Evolutionary conservation across 352 stramenopile species (phyloP), one percentile per base, ranked within the genome.

Genomic region (Globisporangium barbulae): DNA sequence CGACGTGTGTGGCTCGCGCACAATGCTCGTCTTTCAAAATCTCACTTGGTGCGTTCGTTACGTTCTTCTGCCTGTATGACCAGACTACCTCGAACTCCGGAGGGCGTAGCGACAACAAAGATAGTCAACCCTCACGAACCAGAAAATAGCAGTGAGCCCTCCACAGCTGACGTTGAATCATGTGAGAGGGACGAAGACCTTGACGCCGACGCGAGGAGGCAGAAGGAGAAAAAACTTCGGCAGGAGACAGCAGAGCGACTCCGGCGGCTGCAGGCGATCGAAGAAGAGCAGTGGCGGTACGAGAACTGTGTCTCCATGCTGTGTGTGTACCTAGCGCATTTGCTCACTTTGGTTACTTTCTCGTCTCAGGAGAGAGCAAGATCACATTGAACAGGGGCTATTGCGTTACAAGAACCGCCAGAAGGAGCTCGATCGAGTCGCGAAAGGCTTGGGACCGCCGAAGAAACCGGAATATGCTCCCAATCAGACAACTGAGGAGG

Each of bases 361-460:
- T 25, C 9, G 17, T 49, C 35, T 2, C 31, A 92, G 83, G 15
- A 78, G 76, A 60, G 71, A 89, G 15, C 54, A 73, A 49, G 78
- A 90, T 53, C 60, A 74, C 10, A 76, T 85, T 33, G 70, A 88
- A 35, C 72, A 80, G 61, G 75, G 78, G 2, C 68, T 91, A 7
- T 67, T 73, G 42, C 68, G 68, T 2, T 83, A 83, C 70, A 90
- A 85, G 44, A 79, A 50, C n/a, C 82, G 77, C n/a, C 71, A 81
- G 33, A 73, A 73, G n/a, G 76, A 85, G 47, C 64, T 89, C 25
- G 78, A 93, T 63, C 73, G 79, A 1, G 72, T 83, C 9, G 81
- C 79, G 0, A 89, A 89, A 67, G 81, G 78, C 1, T 59, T 89
- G 2, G 61, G 21, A 9, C 22, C 50, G 2, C 22, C 33, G 37